Evolutionary conservation across 2,329 filamentous ascomycete genomes (phyloP).

Genomic region (Aspergillus fumigatiaffinis): DNA sequence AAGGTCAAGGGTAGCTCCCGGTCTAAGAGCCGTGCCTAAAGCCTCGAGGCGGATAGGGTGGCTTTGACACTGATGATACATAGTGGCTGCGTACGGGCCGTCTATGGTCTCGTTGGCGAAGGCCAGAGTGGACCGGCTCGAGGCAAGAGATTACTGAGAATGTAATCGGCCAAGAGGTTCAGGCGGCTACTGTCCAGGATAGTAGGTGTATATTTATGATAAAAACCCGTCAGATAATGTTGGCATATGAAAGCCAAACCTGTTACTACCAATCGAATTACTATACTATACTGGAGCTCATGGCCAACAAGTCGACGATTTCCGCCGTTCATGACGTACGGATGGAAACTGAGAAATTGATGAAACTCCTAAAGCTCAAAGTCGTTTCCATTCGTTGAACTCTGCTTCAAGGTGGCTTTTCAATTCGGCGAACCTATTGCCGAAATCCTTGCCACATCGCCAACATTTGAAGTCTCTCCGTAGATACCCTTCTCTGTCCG

Average conservation of each 20-base stretch:
- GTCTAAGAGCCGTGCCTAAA: slow-evolving; percentile 34
- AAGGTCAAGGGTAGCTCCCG: slow-evolving; percentile 52
- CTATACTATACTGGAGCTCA: neutral
- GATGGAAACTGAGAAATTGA: neutral
- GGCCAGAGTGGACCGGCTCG: slow-evolving; percentile 8
- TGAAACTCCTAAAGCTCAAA: slow-evolving; percentile 39
- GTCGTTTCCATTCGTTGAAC: slow-evolving; percentile 68
- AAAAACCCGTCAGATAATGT: slow-evolving; percentile 1
- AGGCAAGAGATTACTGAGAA: slow-evolving; percentile 18
- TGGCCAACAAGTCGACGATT: neutral
- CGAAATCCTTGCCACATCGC: slow-evolving; percentile 73
- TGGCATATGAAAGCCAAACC: neutral
- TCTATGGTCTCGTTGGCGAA: slow-evolving; percentile 8
- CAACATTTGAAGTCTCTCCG: slow-evolving; percentile 71
- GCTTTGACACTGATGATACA: slow-evolving; percentile 3
- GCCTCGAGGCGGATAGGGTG: slow-evolving; percentile 1
- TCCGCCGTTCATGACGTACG: neutral
- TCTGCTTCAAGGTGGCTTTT: slow-evolving; percentile 74
- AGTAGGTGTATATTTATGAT: slow-evolving; percentile 21
- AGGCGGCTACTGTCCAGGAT: slow-evolving; percentile 11
- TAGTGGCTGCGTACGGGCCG: slow-evolving; percentile 1
- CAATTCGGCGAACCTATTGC: slow-evolving; percentile 67
- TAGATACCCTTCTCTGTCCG: slow-evolving; percentile 57
- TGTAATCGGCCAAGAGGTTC: slow-evolving; percentile 13
- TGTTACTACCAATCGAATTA: neutral